Conservation (phyloP, 768 basidiomycete genomes). For the Psilocybe sp. region DNA sequence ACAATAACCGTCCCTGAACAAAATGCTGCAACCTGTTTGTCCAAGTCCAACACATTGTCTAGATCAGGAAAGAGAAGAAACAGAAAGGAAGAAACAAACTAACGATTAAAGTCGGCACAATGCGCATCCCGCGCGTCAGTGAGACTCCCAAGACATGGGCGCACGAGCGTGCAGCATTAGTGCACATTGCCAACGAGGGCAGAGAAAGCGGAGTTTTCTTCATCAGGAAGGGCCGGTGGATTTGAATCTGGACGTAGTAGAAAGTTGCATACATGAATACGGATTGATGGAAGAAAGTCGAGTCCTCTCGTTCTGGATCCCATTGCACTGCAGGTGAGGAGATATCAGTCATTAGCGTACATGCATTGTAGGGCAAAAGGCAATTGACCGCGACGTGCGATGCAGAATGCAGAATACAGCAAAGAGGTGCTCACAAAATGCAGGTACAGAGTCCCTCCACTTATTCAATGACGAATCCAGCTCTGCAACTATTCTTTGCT, state of each 20-base stretch:
- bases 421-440: conserved; percentile 39
- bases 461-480: conserved; percentile 59
- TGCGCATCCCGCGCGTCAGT: conserved; percentile 24
- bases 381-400: neutral
- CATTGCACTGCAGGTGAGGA: conserved; percentile 15
- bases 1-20: conserved; percentile 44
- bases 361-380: no score
- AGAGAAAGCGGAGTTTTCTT: conserved; percentile 38
- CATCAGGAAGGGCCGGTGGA: conserved; percentile 68
- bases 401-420: neutral
- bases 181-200: conserved; percentile 64
- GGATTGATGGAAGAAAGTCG: conserved; percentile 45
- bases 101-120: conserved; percentile 5
- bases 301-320: conserved; percentile 20
- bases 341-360: neutral
- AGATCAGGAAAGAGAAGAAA: neutral
- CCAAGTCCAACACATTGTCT: no score
- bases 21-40: conserved; percentile 25
- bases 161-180: conserved; percentile 70
- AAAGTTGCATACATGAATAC: conserved; percentile 41
- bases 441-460: conserved; percentile 61
- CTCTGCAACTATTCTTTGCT: conserved; percentile 53
- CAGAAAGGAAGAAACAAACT: neutral
- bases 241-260: conserved; percentile 56
- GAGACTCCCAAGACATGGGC: conserved; percentile 64